Percentiles rank a stretch among this genome's conserved stretches.
phyloP scores from a whole-genome alignment of 257 asterid genomes.

The Penstemon eatonii region DNA sequence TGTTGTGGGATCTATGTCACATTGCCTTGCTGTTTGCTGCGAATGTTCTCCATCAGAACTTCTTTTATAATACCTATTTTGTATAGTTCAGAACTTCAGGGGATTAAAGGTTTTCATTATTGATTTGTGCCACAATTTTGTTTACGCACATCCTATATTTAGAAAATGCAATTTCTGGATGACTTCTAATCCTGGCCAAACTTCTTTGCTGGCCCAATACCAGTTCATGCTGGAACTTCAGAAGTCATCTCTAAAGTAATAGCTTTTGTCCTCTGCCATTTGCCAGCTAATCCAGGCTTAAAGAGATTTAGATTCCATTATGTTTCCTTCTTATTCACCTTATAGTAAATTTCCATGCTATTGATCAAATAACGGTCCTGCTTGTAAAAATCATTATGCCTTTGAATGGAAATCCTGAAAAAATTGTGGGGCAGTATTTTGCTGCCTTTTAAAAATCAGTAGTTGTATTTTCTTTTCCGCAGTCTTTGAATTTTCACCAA shows the following conservation, averaged over 20 bases:
- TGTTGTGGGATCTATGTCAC: not conserved
- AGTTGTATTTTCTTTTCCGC: not conserved
- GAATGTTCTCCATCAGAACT: not conserved
- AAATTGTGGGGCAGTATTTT: not conserved
- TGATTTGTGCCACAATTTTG: not conserved
- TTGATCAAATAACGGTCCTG: constrained; percentile 2
- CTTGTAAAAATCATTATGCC: not conserved
- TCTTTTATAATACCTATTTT: not conserved
- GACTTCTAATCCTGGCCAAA: not conserved
- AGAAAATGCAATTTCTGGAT: not conserved
- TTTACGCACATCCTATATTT: not conserved
- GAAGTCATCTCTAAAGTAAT: not conserved
- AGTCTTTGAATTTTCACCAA: not conserved
- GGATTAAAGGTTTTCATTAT: not conserved
- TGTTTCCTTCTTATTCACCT: constrained; percentile 1
- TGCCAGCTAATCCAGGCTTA: not conserved
- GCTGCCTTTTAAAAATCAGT: too few species aligned
- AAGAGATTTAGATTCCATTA: not conserved
- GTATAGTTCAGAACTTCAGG: not conserved
- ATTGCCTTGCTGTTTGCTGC: not conserved
- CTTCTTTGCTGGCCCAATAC: not conserved
- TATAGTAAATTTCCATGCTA: not conserved
- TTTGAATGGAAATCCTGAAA: not conserved
- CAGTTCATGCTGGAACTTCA: not conserved
- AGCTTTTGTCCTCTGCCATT: not conserved